Conservation (phyloP, 371 early-diverging fungal genomes). For the Mortierella sp. region DNA sequence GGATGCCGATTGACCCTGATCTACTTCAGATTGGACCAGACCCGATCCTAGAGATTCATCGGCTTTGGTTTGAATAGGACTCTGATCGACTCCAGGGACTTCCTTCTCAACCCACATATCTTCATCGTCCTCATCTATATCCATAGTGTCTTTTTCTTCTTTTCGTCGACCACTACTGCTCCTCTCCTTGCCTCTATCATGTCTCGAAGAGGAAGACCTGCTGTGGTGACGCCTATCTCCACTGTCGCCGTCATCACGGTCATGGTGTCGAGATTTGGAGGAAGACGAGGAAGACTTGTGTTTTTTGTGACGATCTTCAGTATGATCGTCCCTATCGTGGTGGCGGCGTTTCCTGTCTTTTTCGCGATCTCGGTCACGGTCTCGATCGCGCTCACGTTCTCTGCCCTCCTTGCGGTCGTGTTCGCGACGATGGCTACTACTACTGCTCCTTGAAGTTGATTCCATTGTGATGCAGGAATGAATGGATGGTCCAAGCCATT, state of each 20-base stretch:
- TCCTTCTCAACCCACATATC: conserved; percentile 58
- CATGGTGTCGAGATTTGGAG: conserved; percentile 45
- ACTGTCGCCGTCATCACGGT: conserved; percentile 40
- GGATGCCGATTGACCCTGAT: not conserved
- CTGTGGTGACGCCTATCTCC: conserved; percentile 25
- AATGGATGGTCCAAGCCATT: no score
- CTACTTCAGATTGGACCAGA: not conserved
- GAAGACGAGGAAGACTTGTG: conserved; percentile 49
- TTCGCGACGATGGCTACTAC: conserved; percentile 24
- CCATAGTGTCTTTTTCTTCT: conserved; percentile 11
- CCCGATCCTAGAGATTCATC: not conserved
- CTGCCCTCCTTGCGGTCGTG: conserved; percentile 20
- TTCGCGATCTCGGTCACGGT: conserved; percentile 22
- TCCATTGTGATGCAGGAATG: conserved; percentile 22
- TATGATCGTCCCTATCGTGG: conserved; percentile 23
- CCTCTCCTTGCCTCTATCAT: conserved; percentile 34
- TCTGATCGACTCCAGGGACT: conserved; percentile 14
- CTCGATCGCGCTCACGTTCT: conserved; percentile 19
- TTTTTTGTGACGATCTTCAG: conserved; percentile 29
- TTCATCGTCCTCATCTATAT: conserved; percentile 43
- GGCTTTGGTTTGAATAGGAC: not conserved
- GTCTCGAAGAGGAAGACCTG: conserved; percentile 41
- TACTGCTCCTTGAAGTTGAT: conserved; percentile 30
- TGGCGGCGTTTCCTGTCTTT: conserved; percentile 39
- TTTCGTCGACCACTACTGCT: conserved; percentile 14